phyloP scores from a whole-genome alignment of 306 rosid genomes.

The Acacia crassicarpa region DNA sequence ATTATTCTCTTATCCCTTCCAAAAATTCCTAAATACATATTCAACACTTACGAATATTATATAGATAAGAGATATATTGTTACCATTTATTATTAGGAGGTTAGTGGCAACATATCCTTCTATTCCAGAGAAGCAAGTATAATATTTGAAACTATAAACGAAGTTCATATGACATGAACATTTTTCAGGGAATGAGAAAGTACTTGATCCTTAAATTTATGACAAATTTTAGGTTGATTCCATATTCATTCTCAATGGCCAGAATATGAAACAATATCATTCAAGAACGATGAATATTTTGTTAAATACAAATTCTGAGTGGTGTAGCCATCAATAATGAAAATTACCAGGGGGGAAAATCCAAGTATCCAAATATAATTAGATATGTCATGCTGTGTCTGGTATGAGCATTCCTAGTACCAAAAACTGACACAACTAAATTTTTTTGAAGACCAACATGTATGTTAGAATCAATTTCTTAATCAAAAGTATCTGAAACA shows the following conservation, averaged over 20 bases:
- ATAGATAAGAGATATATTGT: not conserved
- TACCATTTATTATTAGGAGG: not conserved
- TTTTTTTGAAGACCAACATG: not conserved
- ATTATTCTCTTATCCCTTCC: not conserved
- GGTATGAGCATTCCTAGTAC: not conserved
- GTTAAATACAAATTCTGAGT: not conserved
- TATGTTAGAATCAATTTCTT: not conserved
- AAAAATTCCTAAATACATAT: not conserved
- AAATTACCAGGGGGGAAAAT: not conserved
- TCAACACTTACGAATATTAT: not conserved
- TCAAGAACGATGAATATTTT: not conserved
- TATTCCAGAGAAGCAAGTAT: not conserved
- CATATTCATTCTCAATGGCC: slow-evolving; percentile 1
- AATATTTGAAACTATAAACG: not conserved
- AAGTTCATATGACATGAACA: not conserved
- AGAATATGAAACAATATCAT: not conserved
- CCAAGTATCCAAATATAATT: not conserved
- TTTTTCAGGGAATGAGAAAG: not conserved
- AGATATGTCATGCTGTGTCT: not conserved
- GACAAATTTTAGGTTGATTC: slow-evolving; percentile 4
- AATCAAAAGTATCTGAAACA: not conserved
- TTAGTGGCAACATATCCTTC: not conserved
- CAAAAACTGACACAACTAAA: not conserved
- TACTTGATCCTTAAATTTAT: not conserved
- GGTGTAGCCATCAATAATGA: not conserved